Evolutionary conservation across 371 early-diverging fungal genomes (phyloP).

Genomic region (Mucor piriformis): DNA sequence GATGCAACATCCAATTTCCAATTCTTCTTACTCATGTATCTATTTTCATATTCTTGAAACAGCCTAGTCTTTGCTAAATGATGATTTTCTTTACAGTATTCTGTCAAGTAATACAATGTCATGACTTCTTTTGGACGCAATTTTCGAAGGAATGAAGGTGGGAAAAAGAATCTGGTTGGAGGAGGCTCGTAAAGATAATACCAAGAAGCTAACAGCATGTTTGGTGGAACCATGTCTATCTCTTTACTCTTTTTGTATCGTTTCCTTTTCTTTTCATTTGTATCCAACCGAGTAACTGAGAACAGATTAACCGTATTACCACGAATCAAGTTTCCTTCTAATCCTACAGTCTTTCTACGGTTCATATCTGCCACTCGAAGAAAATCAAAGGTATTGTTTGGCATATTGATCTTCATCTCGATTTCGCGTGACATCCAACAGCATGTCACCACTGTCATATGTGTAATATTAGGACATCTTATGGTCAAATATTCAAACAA

Average conservation of each 20-base stretch:
- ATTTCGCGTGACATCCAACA: constrained; percentile 16
- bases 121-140: constrained; percentile 6
- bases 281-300: constrained; percentile 1
- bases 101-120: neutral
- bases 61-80: neutral
- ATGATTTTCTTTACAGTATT: neutral
- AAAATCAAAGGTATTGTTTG: constrained; percentile 11
- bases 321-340: constrained; percentile 10
- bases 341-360: neutral
- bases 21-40: constrained; percentile 8
- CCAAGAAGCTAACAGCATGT: constrained; percentile 2
- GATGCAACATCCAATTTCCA: constrained; percentile 11
- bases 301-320: constrained; percentile 13
- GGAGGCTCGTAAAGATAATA: constrained; percentile 20
- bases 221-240: neutral
- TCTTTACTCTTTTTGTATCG: constrained; percentile 1
- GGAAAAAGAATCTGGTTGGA: neutral
- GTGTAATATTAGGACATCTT: constrained; percentile 6
- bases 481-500: constrained; percentile 11
- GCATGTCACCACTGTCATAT: constrained; percentile 1
- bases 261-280: neutral
- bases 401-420: constrained; percentile 24
- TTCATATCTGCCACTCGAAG: constrained; percentile 11
- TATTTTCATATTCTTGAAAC: neutral
- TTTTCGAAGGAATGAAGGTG: constrained; percentile 8